phyloP scores from a whole-genome alignment of 2,329 filamentous ascomycete genomes.

The Decorospora gaudefroyi region DNA sequence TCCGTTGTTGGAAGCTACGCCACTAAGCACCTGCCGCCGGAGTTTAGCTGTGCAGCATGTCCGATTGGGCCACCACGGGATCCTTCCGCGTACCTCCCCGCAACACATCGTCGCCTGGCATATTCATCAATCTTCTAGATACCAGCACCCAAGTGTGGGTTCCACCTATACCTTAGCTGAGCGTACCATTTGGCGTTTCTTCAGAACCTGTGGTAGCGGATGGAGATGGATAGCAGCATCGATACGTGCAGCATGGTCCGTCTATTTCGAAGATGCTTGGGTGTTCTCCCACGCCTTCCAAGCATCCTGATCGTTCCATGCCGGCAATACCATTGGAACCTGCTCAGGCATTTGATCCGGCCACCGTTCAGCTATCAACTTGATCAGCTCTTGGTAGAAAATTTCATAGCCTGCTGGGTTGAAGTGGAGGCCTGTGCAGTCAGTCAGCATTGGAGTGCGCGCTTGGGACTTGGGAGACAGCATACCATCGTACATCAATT shows the following conservation, averaged over 20 bases:
- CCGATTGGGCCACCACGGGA: conserved; percentile 9
- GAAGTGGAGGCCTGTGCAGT: conserved; percentile 60
- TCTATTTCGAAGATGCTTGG: conserved; percentile 3
- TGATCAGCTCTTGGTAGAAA: conserved; percentile 59
- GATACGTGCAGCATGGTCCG: neutral
- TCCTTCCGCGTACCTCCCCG: conserved; percentile 6
- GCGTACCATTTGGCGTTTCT: too few relatives aligned
- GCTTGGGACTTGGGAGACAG: neutral
- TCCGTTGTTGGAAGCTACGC: conserved; percentile 8
- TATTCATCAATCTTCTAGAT: too few relatives aligned
- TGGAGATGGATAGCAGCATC: too few relatives aligned
- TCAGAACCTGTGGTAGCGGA: too few relatives aligned
- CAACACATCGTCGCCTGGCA: neutral
- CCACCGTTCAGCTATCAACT: conserved; percentile 56
- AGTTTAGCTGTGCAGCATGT: conserved; percentile 13
- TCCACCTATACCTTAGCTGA: too few relatives aligned
- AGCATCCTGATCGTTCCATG: conserved; percentile 53
- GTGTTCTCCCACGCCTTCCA: conserved; percentile 38
- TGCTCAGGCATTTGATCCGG: conserved; percentile 60
- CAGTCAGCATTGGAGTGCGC: conserved; percentile 13
- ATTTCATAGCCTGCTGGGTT: conserved; percentile 60
- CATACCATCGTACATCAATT: conserved; percentile 62
- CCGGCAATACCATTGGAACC: conserved; percentile 59
- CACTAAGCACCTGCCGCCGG: conserved; percentile 14
- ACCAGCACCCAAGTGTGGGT: too few relatives aligned